A percentile compares a stretch with the other conserved stretches of the same genome.
Evolutionary conservation across 1,139 yeast species (phyloP).

Genomic region (Candida buenavistaensis): DNA sequence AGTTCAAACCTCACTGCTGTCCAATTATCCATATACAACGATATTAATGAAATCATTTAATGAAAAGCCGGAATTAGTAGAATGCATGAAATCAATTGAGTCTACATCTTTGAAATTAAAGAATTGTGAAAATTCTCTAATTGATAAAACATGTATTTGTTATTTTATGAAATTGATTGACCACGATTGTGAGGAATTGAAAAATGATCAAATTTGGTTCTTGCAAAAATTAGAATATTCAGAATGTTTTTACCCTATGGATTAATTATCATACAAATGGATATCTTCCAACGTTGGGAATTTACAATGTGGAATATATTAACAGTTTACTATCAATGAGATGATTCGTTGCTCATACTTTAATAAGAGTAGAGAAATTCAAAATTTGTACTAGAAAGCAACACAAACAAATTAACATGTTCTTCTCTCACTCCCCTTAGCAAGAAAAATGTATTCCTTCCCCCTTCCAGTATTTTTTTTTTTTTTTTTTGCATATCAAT

Average conservation of each 20-base stretch:
- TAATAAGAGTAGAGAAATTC: too few relatives aligned
- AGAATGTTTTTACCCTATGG: conserved; percentile 3
- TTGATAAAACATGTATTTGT: conserved; percentile 7
- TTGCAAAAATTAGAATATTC: conserved; percentile 9
- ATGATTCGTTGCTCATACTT: too few relatives aligned
- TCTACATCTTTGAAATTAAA: conserved; percentile 4
- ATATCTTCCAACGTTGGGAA: too few relatives aligned
- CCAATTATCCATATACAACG: conserved; percentile 10
- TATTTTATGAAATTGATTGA: conserved; percentile 8
- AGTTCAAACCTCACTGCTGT: too few relatives aligned
- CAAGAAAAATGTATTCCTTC: too few relatives aligned
- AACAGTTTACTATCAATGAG: too few relatives aligned
- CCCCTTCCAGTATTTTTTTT: too few relatives aligned
- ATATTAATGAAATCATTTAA: conserved; percentile 6
- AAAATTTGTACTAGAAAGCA: too few relatives aligned
- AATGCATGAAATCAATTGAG: conserved; percentile 10
- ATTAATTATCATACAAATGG: neutral
- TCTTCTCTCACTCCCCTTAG: too few relatives aligned
- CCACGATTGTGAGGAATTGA: conserved; percentile 8
- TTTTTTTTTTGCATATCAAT: too few relatives aligned
- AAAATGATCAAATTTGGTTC: conserved; percentile 9
- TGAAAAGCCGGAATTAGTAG: conserved; percentile 5
- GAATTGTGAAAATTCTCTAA: conserved; percentile 3
- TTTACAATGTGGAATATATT: too few relatives aligned
- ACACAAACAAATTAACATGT: too few relatives aligned